Evolutionary conservation across 176 grass and related monocot species (phyloP).

Genomic region (Tillandsia leiboldiana): DNA sequence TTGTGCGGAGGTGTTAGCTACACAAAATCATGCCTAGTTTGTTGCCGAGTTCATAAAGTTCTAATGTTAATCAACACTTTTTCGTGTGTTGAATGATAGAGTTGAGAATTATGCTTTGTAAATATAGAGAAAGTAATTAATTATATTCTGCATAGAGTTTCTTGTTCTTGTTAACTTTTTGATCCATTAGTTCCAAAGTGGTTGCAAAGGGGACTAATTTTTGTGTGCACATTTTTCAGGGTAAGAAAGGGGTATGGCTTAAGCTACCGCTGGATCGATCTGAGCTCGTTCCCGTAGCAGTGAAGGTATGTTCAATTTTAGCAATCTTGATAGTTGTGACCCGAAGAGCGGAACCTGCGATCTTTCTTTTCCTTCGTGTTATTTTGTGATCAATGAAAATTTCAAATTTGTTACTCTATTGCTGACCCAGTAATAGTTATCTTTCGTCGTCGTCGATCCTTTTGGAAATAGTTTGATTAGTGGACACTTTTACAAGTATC

Average conservation of each 20-base stretch:
- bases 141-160: background rate
- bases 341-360: no score
- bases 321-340: background rate
- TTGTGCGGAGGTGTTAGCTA: background rate
- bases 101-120: no score
- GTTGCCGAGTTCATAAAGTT: no score
- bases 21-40: no score
- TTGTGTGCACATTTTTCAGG: conserved; percentile 27
- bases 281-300: conserved; percentile 69
- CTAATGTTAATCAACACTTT: no score
- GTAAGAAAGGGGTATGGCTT: conserved; percentile 94
- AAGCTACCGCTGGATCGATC: conserved; percentile 57
- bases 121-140: no score
- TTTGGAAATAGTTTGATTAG: background rate
- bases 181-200: background rate
- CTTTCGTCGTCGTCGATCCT: background rate
- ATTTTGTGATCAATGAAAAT: no score
- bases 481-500: background rate
- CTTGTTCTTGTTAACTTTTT: background rate
- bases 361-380: no score
- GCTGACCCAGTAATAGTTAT: background rate
- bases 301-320: conserved; percentile 41
- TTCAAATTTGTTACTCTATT: no score
- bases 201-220: background rate
- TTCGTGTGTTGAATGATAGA: no score